Evolutionary conservation across 2,329 filamentous ascomycete species (phyloP).

Genomic region (Neospermospora avenae): DNA sequence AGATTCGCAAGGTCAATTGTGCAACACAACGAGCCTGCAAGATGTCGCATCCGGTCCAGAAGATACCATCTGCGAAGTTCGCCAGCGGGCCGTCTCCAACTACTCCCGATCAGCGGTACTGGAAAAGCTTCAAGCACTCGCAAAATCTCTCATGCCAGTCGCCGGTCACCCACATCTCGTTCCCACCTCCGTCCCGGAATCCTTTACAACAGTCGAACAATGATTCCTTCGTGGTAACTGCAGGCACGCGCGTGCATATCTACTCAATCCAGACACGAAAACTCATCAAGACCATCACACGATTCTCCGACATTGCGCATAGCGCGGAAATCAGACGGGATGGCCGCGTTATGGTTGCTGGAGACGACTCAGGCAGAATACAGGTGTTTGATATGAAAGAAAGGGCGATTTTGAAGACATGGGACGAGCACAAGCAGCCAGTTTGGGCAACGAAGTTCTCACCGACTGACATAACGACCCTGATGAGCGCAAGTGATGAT

Average conservation of each 20-base stretch:
- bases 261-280: conserved; percentile 92
- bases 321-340: conserved; percentile 86
- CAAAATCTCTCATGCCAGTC: conserved; percentile 87
- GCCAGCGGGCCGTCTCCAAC: conserved; percentile 77
- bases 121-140: conserved; percentile 91
- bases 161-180: conserved; percentile 86
- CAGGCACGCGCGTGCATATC: conserved; percentile 87
- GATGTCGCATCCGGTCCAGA: conserved; percentile 11
- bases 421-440: conserved; percentile 90
- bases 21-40: conserved; percentile 9
- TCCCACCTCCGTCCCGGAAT: conserved; percentile 49
- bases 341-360: conserved; percentile 83
- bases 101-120: conserved; percentile 93
- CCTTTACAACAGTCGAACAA: conserved; percentile 45
- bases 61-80: conserved; percentile 60
- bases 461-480: conserved; percentile 77
- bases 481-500: conserved; percentile 91
- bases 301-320: conserved; percentile 88
- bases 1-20: conserved; percentile 2
- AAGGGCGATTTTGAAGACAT: conserved; percentile 89
- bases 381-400: conserved; percentile 94
- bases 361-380: conserved; percentile 86
- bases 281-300: conserved; percentile 87
- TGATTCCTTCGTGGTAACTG: conserved; percentile 89
- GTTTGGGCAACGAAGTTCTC: conserved; percentile 92